Base-by-base conservation (phyloP, 768 basidiomycete genomes). In the Rhizopogon roseolus region DNA sequence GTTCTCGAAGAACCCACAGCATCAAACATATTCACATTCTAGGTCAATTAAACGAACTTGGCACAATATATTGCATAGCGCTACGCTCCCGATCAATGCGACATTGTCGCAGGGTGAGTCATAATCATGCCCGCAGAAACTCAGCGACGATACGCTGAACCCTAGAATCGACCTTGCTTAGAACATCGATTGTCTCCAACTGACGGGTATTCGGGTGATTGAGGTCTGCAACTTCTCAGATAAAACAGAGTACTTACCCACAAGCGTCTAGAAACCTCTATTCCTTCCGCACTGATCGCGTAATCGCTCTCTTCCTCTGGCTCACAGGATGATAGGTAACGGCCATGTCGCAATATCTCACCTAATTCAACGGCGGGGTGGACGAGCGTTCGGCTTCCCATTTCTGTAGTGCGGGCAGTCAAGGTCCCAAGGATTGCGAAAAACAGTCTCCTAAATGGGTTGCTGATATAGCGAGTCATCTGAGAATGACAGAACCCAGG, bases 401-500 rank as follows among this genome's bases (percentile, higher is more conserved):
- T 62, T 52, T 74, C 68, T 0, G 63, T 43, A 4, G 70, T 62
- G 6, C 68, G 62, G 1, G 62, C 63, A 4, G 67, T 22, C 25
- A 65, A 8, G 3, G 4, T 37, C 17, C 54, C 55, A 2, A 64
- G 25, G 13, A 45, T 0, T 5, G 39, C 36, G 13, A 54, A n/a
- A 2, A 54, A 0, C 9, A 41, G 0, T 40, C 55, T 58, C 5
- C 42, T 37, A 32, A 25, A 42, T 52, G 57, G 57, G 16, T 46
- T 41, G 8, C 13, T 28, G 16, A 22, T 17, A 1, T 44, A 32
- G 8, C 66, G 66, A 32, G 41, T 43, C 9, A 75, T 59, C 5
- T 51, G 45, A 7, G 72, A 69, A 19, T 55, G 17, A 29, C 64
- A 75, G 50, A 62, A 71, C 2, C 73, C 72, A 0, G 73, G 73